Conservation (phyloP, 306 rosid species). For the Lotus japonicus region DNA sequence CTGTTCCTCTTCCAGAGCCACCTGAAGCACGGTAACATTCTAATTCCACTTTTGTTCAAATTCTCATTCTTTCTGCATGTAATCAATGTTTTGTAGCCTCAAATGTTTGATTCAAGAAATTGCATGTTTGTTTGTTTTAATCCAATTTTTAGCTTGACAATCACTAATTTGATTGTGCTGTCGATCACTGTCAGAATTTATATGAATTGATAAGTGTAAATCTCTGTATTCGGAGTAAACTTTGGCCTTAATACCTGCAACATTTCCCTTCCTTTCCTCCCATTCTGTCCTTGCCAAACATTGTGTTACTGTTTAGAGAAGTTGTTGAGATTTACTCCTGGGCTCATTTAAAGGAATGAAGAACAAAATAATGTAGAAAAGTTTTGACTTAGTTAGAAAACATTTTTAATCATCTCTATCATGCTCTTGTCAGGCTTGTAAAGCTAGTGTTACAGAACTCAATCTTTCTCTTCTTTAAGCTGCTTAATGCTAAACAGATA, state of each 20-base stretch:
- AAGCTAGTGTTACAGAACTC: background rate
- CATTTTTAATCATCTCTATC: background rate
- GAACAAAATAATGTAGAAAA: background rate
- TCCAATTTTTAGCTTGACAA: conserved; percentile 7
- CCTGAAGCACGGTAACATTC: conserved; percentile 22
- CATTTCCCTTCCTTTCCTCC: background rate
- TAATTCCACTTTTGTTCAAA: background rate
- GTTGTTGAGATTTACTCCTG: too few species aligned
- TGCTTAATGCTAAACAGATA: background rate
- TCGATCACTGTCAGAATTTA: too few species aligned
- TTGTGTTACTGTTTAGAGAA: background rate
- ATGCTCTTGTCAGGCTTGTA: background rate
- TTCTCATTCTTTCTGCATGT: background rate
- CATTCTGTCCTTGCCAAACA: background rate
- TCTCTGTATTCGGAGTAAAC: background rate
- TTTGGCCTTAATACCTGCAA: too few species aligned
- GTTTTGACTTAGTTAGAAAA: background rate
- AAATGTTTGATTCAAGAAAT: background rate
- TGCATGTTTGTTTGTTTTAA: background rate
- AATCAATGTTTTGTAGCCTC: background rate
- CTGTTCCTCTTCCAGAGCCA: background rate
- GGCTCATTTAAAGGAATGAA: background rate
- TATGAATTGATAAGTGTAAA: too few species aligned
- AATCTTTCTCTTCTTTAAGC: background rate
- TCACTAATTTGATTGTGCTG: background rate